phyloP scores from a whole-genome alignment of 2,329 filamentous ascomycete species.

The Pseudocercospora eumusae region DNA sequence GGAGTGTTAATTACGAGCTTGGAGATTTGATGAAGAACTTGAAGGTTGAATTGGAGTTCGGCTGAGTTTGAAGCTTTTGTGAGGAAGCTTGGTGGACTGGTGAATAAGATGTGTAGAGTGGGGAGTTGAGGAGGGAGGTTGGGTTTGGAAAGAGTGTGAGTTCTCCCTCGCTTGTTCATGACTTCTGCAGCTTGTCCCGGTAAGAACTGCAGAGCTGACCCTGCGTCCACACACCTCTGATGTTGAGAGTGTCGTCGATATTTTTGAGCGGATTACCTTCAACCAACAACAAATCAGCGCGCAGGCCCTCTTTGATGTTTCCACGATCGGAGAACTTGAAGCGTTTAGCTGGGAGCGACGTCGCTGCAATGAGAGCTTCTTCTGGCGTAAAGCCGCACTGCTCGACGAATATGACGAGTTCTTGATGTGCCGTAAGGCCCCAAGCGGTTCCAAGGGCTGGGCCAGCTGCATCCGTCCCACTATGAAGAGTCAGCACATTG shows the following conservation, averaged over 20 bases:
- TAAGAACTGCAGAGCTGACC: conserved; percentile 34
- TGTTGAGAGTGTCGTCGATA: conserved; percentile 45
- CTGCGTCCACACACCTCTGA: conserved; percentile 49
- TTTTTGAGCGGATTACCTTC: conserved; percentile 48
- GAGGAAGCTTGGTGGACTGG: conserved; percentile 47
- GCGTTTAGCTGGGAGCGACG: conserved; percentile 43
- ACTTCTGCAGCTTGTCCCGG: conserved; percentile 6
- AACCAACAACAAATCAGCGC: conserved; percentile 48
- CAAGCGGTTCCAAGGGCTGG: conserved; percentile 49
- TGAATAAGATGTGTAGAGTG: conserved; percentile 48
- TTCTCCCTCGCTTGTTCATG: conserved; percentile 4
- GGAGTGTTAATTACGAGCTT: conserved; percentile 54
- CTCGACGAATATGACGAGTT: conserved; percentile 46
- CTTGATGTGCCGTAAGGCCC: conserved; percentile 48
- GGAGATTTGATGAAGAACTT: conserved; percentile 47
- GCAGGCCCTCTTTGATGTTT: conserved; percentile 42
- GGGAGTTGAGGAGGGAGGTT: conserved; percentile 44
- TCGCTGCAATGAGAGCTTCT: conserved; percentile 47
- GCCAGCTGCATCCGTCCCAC: conserved; percentile 48
- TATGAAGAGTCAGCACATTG: conserved; percentile 21
- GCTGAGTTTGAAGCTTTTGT: conserved; percentile 53
- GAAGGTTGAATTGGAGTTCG: conserved; percentile 49
- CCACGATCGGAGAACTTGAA: conserved; percentile 48
- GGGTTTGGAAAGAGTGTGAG: conserved; percentile 53
- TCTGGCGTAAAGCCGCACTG: conserved; percentile 46